phyloP scores from a whole-genome alignment of 257 asterid genomes.

The Eucommia ulmoides region DNA sequence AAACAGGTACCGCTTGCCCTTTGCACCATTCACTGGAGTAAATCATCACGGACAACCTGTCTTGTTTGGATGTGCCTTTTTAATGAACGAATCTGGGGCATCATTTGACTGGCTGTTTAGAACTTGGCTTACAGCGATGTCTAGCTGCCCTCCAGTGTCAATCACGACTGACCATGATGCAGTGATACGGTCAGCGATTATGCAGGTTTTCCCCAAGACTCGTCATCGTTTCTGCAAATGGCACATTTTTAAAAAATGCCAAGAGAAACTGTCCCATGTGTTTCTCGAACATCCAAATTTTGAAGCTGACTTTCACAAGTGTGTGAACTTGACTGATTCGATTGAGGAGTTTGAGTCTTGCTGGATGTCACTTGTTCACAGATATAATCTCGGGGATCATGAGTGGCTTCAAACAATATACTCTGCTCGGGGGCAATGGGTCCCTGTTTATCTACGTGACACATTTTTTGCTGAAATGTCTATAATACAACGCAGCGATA shows the following conservation, averaged over 20 bases:
- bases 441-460: slow-evolving; percentile 77
- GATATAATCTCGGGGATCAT: slow-evolving; percentile 57
- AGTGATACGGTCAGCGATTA: slow-evolving; percentile 62
- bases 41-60: slow-evolving; percentile 97
- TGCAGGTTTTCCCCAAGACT: slow-evolving; percentile 64
- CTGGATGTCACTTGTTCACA: slow-evolving; percentile 74
- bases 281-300: slow-evolving; percentile 64
- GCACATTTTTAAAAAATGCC: slow-evolving; percentile 94
- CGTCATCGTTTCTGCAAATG: slow-evolving; percentile 96
- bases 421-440: slow-evolving; percentile 80
- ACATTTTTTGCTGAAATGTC: slow-evolving; percentile 95
- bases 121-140: slow-evolving; percentile 91
- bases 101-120: slow-evolving; percentile 82
- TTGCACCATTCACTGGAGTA: slow-evolving; percentile 89
- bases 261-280: slow-evolving; percentile 74
- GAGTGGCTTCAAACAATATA: slow-evolving; percentile 71
- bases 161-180: slow-evolving; percentile 84
- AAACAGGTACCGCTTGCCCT: slow-evolving; percentile 86
- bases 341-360: slow-evolving; percentile 72
- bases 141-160: slow-evolving; percentile 58
- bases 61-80: slow-evolving; percentile 86
- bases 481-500: slow-evolving; percentile 69
- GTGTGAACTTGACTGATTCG: slow-evolving; percentile 77
- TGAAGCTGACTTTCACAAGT: slow-evolving; percentile 74
- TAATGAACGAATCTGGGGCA: slow-evolving; percentile 81